phyloP scores from a whole-genome alignment of 2,329 filamentous ascomycete species.

The Atkinsonella texensis region DNA sequence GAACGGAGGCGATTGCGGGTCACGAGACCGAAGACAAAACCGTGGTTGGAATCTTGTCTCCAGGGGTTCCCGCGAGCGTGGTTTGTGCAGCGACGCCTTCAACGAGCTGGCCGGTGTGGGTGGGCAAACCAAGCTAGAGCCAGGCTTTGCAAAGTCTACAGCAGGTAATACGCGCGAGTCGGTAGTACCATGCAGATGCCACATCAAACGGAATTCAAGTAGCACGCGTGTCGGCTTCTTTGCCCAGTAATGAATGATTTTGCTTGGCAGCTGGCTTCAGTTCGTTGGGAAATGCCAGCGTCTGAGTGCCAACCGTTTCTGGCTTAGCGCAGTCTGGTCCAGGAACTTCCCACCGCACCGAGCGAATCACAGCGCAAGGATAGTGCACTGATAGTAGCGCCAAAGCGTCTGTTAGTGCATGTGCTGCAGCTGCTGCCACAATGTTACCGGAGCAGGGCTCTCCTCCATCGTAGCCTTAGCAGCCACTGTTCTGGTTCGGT shows the following conservation, averaged over 20 bases:
- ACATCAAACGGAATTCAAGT: neutral
- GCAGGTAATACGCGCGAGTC: neutral
- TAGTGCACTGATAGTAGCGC: neutral
- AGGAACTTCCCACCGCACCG: neutral
- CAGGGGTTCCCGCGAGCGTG: neutral
- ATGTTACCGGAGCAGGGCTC: neutral
- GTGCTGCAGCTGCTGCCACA: neutral
- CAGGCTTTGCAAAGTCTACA: constrained; percentile 2
- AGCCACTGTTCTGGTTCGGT: neutral
- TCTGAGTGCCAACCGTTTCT: neutral
- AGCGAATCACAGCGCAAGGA: neutral
- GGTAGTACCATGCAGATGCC: constrained; percentile 1
- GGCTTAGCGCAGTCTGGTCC: neutral
- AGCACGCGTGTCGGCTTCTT: constrained; percentile 3
- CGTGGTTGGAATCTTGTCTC: neutral
- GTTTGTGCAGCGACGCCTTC: neutral
- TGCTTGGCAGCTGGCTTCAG: constrained; percentile 1
- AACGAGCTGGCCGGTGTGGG: constrained; percentile 3
- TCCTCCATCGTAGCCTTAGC: neutral
- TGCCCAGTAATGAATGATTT: neutral
- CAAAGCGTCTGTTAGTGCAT: neutral
- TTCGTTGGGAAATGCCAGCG: neutral
- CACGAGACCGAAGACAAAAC: constrained; percentile 4
- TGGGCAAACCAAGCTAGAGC: constrained; percentile 5
- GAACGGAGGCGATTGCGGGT: constrained; percentile 6